Evolutionary conservation across 2,329 filamentous ascomycete species (phyloP).

Genomic region (Pestalotiopsis sp.): DNA sequence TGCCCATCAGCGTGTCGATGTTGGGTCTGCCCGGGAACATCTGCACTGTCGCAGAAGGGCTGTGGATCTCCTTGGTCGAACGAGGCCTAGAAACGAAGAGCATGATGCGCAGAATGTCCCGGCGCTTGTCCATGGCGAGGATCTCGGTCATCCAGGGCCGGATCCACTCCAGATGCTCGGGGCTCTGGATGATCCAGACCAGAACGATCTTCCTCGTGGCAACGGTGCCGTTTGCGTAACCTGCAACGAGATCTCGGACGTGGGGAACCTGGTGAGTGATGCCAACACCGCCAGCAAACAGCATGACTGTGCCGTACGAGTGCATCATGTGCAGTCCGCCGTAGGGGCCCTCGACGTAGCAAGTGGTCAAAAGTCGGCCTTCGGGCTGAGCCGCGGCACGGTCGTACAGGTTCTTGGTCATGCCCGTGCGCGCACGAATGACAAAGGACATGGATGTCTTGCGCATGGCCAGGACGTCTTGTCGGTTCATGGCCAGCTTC

Average conservation of each 20-base stretch:
- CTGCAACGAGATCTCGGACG: constrained; percentile 71
- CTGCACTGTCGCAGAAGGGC: constrained; percentile 75
- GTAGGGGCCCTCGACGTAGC: constrained; percentile 77
- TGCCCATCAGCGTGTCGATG: constrained; percentile 70
- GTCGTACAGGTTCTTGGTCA: constrained; percentile 71
- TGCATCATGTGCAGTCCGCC: constrained; percentile 71
- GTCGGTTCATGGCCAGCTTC: constrained; percentile 60
- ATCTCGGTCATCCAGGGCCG: constrained; percentile 83
- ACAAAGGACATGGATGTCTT: constrained; percentile 72
- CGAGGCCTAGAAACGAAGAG: constrained; percentile 77
- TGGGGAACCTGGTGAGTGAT: constrained; percentile 81
- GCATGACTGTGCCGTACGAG: constrained; percentile 77
- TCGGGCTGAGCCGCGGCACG: constrained; percentile 64
- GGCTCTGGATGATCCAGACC: constrained; percentile 78
- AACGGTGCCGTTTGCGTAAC: constrained; percentile 69
- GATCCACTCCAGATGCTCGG: constrained; percentile 83
- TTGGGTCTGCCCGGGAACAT: constrained; percentile 84
- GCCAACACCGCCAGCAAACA: constrained; percentile 80
- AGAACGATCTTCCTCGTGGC: constrained; percentile 73
- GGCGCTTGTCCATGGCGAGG: constrained; percentile 72
- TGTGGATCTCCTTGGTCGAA: constrained; percentile 80
- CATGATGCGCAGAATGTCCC: constrained; percentile 75
- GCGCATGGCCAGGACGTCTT: constrained; percentile 60
- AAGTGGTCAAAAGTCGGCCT: constrained; percentile 64
- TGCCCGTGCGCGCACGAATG: constrained; percentile 73